Conservation (phyloP, 208 protist species). For the Vickermania ingenoplastis region DNA sequence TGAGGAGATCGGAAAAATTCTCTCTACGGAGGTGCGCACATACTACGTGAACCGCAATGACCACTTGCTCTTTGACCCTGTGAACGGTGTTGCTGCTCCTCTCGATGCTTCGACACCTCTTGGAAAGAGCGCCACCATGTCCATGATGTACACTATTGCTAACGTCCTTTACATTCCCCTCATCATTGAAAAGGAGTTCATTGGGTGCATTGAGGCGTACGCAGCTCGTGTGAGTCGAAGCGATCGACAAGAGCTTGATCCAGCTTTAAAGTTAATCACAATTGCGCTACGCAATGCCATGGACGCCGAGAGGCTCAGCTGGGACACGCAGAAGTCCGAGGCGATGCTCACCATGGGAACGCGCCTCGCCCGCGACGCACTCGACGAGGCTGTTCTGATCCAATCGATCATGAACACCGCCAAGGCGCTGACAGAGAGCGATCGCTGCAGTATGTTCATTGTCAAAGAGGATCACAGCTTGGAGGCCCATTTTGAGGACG, state of each 20-base stretch:
- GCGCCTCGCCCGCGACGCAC: constrained; percentile 62
- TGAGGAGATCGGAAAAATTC: constrained; percentile 9
- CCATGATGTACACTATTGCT: constrained; percentile 10
- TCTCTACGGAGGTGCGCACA: constrained; percentile 6
- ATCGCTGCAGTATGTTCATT: constrained; percentile 64
- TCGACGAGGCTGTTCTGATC: constrained; percentile 60
- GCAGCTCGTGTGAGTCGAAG: neutral
- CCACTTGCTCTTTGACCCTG: constrained; percentile 13
- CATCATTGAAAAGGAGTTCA: constrained; percentile 4
- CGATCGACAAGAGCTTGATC: neutral
- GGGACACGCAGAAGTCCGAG: constrained; percentile 48
- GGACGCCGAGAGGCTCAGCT: constrained; percentile 10
- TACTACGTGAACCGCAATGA: constrained; percentile 21
- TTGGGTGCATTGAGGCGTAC: constrained; percentile 17
- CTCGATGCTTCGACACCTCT: constrained; percentile 15
- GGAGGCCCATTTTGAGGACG: constrained; percentile 65
- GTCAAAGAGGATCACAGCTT: constrained; percentile 38
- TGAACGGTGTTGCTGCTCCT: constrained; percentile 11
- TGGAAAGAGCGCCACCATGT: constrained; percentile 12
- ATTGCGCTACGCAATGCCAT: constrained; percentile 15
- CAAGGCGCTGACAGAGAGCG: constrained; percentile 57
- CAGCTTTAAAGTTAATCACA: neutral
- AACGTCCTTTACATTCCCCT: constrained; percentile 19
- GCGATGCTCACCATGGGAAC: constrained; percentile 80
- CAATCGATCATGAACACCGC: constrained; percentile 75